Base-by-base conservation (phyloP, 257 asterid species). In the Hygrophila difformis region DNA sequence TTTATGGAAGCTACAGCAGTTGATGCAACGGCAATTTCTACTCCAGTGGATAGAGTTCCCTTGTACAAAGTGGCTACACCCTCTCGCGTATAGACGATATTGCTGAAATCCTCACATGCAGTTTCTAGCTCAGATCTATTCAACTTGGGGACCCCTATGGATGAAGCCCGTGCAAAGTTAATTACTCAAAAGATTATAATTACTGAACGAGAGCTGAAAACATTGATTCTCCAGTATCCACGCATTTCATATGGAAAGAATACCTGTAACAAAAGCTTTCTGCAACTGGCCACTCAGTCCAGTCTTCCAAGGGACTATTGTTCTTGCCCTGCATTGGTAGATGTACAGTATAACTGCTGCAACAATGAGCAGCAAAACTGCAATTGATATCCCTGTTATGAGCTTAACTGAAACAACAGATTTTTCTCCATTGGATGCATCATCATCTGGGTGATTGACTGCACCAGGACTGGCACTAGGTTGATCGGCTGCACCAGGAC, bases 31-130 rank as follows among this genome's bases (percentile, higher is more conserved):
- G 75, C 89, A 54, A 91, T 91, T 72, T 91, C 97, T 21, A 83
- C 95, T 12, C 99, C 97, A 52, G 81, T 87, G 17, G 95, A 83
- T 9, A 91, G 76, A 41, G 95, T 91, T 65, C 97, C 97, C 62
- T 91, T 91, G 66, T 86, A 91, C 26, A 91, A 14, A 18, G 74
- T 83, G 23, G 76, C 62, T 53, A 66, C 75, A 12, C 71, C 70
- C 6, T 81, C 95, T 15, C 23, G 33, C 7, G 50, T 48, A 37
- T 13, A 31, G 19, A 87, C 62, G 38, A 87, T 83, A 61, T 91
- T 91, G 81, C 99, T 91, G 77, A 82, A 87, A 69, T 91, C 95
- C 64, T 91, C 99, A 17, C 97, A 87, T 17, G 99, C 87, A 8
- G 83, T 73, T 69, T 76, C 99, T 15, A 91, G 76, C 72, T 91